A percentile compares a stretch with the other conserved stretches of the same genome.
phyloP scores from a whole-genome alignment of 1,139 yeast genomes.

The Pichia sp. region DNA sequence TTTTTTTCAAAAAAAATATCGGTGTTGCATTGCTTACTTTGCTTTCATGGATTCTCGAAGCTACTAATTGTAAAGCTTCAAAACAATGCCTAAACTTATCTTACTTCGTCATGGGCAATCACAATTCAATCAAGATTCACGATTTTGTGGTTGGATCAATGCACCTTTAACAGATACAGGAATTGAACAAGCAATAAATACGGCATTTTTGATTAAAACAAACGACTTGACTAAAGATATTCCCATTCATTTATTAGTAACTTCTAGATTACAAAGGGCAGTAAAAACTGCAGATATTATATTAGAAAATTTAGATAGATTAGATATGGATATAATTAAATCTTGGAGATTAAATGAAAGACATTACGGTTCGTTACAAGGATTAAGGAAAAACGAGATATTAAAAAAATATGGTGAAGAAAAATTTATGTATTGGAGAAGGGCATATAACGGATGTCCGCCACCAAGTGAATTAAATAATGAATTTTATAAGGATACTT shows the following conservation, averaged over 20 bases:
- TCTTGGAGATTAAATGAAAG: slow-evolving; percentile 75
- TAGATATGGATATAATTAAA: slow-evolving; percentile 45
- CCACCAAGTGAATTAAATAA: slow-evolving; percentile 39
- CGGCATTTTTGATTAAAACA: slow-evolving; percentile 46
- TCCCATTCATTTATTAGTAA: slow-evolving; percentile 50
- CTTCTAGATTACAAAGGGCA: slow-evolving; percentile 61
- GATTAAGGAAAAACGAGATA: slow-evolving; percentile 53
- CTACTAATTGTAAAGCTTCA: background rate
- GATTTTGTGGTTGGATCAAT: slow-evolving; percentile 85
- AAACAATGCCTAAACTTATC: slow-evolving; percentile 31
- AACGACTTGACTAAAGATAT: slow-evolving; percentile 28
- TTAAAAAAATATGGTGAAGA: slow-evolving; percentile 49
- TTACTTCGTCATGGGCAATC: slow-evolving; percentile 73
- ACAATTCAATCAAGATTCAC: slow-evolving; percentile 61
- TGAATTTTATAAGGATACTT: slow-evolving; percentile 31
- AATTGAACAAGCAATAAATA: slow-evolving; percentile 51
- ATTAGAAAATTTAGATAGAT: slow-evolving; percentile 38
- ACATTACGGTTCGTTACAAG: slow-evolving; percentile 74
- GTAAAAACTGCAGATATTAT: slow-evolving; percentile 62
- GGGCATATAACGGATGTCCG: slow-evolving; percentile 65
- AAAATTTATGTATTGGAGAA: slow-evolving; percentile 58
- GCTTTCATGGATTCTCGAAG: background rate
- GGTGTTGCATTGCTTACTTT: background rate
- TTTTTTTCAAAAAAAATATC: too few species aligned
- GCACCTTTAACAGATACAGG: slow-evolving; percentile 59